Conservation (phyloP, 2,329 filamentous ascomycete species). For the Neonectria hederae region DNA sequence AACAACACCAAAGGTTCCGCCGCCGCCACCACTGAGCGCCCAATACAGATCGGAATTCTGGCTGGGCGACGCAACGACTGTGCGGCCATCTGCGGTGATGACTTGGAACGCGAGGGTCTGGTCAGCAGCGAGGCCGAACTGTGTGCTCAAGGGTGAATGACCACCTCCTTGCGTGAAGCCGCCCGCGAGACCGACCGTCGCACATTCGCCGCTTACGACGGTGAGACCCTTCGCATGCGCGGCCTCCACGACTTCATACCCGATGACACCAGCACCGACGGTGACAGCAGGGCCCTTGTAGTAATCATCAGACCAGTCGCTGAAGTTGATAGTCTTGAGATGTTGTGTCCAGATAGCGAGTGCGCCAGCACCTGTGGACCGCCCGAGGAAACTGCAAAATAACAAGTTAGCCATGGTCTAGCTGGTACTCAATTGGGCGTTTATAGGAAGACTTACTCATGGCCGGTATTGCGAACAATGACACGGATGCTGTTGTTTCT, state of each 20-base stretch:
- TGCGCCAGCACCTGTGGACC: conserved; percentile 52
- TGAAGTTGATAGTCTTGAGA: conserved; percentile 53
- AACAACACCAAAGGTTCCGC: conserved; percentile 67
- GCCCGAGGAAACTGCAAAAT: conserved; percentile 41
- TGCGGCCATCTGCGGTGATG: conserved; percentile 58
- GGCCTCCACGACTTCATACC: conserved; percentile 55
- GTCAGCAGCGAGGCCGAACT: conserved; percentile 67
- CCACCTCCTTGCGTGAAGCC: conserved; percentile 69
- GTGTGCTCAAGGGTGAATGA: conserved; percentile 61
- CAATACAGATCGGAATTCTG: conserved; percentile 68
- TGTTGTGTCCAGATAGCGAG: conserved; percentile 52
- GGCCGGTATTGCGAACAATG: conserved; percentile 47
- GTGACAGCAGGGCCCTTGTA: conserved; percentile 64
- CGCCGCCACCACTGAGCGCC: conserved; percentile 68
- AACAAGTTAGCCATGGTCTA: not conserved
- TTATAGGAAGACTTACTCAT: conserved; percentile 31
- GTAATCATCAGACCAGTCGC: conserved; percentile 51
- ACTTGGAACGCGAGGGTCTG: conserved; percentile 65
- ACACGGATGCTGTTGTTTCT: conserved; percentile 50
- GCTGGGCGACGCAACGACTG: conserved; percentile 56
- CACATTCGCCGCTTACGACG: conserved; percentile 64
- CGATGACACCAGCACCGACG: conserved; percentile 63
- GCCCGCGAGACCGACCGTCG: conserved; percentile 65
- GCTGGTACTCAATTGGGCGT: not conserved
- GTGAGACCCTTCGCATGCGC: conserved; percentile 55